phyloP scores from a whole-genome alignment of 352 stramenopile genomes.

The Phytophthora crassamura region DNA sequence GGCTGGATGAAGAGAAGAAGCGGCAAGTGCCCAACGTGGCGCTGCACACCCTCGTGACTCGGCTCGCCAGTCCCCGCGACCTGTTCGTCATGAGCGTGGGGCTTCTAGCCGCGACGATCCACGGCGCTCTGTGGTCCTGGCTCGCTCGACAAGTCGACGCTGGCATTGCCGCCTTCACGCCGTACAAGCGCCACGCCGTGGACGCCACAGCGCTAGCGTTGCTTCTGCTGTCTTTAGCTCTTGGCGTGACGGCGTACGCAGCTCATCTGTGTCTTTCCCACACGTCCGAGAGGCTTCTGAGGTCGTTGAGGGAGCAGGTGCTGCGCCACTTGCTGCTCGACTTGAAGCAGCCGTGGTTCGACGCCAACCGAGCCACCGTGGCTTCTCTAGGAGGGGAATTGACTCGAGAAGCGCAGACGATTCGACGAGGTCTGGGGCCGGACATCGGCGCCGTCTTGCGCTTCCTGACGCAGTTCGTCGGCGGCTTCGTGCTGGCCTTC shows the following conservation, averaged over 20 bases:
- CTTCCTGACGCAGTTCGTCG: slow-evolving; percentile 26
- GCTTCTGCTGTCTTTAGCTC: slow-evolving; percentile 25
- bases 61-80: slow-evolving; percentile 18
- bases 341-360: slow-evolving; percentile 30
- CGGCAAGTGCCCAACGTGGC: background rate
- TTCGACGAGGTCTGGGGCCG: slow-evolving; percentile 30
- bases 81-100: slow-evolving; percentile 35
- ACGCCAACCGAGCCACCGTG: slow-evolving; percentile 7
- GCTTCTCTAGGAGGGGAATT: slow-evolving; percentile 9
- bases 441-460: slow-evolving; percentile 24
- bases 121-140: slow-evolving; percentile 25
- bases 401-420: slow-evolving; percentile 23
- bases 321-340: slow-evolving; percentile 31
- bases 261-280: slow-evolving; percentile 36
- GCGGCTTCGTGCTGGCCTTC: slow-evolving; percentile 24
- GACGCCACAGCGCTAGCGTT: slow-evolving; percentile 25
- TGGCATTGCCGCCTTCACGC: slow-evolving; percentile 20
- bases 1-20: background rate
- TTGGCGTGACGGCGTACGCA: slow-evolving; percentile 28
- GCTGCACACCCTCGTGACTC: slow-evolving; percentile 20
- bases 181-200: slow-evolving; percentile 20
- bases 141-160: slow-evolving; percentile 7
- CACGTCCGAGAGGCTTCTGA: slow-evolving; percentile 20
- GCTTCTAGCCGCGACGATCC: slow-evolving; percentile 25
- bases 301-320: slow-evolving; percentile 27